Base-by-base conservation (phyloP, 257 asterid species). In the Rubia yunnanensis region DNA sequence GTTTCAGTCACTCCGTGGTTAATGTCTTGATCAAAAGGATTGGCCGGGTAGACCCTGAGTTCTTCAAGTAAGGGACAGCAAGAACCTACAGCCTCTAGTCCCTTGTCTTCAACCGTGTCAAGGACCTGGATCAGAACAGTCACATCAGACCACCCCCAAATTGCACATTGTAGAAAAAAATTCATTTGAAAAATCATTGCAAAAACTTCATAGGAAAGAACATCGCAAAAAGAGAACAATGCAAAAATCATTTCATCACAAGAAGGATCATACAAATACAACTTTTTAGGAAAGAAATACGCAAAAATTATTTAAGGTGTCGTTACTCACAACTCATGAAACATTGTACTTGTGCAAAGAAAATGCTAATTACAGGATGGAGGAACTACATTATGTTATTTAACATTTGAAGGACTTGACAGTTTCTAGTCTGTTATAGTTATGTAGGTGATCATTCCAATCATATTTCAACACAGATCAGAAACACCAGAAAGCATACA, bases 51-150 rank as follows among this genome's bases (percentile, higher is more conserved):
- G 69, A 90, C 97, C 7, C 97, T 88, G 10, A 86, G 75, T 66
- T 89, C 96, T 80, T 89, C 92, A 15, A 89, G 94, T 73, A 85
- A 79, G 31, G 89, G 95, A 70, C 96, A 89, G 76, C 88, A 74
- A 39, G 75, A 73, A 39, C 95, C 91, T 63, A 85, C 86, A 24
- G 94, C 92, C 81, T 83, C 86, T 4, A 89, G 90, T 46, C 96
- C 96, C 79, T 86, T 83, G 71, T 89, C 96, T 81, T 80, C 87
- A 56, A 89, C 83, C 0, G 91, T 85, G 74, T 89, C 96, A 4
- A 77, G 70, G 57, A 89, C 94, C 95, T 89, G 71, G 41, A 74
- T 18, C 18, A 57, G 69, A 75, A 8, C 60, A 11, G 17, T 50
- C 60, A 31, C 49, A 65, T 3, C 31, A 31, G 49, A 32, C 48